A percentile compares a stretch with the other conserved stretches of the same genome.
These are phyloP conservation scores for Termitomyces sp. DNA, from an alignment of 768 basidiomycete species.

Conservation along the genomic window DNA sequence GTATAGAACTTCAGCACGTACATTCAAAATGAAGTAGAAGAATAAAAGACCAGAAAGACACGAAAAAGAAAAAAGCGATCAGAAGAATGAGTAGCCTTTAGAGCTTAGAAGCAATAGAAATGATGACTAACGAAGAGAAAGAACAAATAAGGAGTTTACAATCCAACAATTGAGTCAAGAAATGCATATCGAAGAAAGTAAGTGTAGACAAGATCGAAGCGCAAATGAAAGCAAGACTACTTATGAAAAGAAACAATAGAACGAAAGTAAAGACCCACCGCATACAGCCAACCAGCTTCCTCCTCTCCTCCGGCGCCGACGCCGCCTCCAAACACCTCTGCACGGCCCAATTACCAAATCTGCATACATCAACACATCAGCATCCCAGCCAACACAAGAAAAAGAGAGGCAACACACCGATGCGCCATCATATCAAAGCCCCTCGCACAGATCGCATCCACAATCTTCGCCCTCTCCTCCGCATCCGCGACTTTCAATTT, in stretches of 20 bases:
- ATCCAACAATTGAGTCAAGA: not conserved
- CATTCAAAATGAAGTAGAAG: not conserved
- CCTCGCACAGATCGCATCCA: conserved; percentile 79
- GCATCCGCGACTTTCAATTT: conserved; percentile 83
- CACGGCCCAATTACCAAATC: conserved; percentile 93
- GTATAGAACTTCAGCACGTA: not conserved
- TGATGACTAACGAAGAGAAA: not conserved
- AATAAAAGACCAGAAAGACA: not conserved
- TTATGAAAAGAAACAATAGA: not conserved
- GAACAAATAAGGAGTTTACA: too few relatives aligned
- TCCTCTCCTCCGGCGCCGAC: conserved; percentile 64
- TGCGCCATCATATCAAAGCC: conserved; percentile 95
- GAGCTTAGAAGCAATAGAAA: not conserved
- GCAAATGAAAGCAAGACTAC: not conserved
- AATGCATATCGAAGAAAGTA: too few relatives aligned
- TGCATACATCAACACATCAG: conserved; percentile 20
- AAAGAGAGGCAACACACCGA: conserved; percentile 37
- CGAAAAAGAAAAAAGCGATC: not conserved
- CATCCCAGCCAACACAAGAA: not conserved
- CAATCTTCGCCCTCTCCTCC: conserved; percentile 75
- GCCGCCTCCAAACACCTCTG: conserved; percentile 84
- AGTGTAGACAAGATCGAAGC: too few relatives aligned
- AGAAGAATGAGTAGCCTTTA: not conserved
- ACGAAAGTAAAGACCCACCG: conserved; percentile 38
- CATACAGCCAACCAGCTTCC: conserved; percentile 86